These are phyloP conservation scores for Rhizophora mangle DNA, from an alignment of 345 rosid species.

Conservation along the genomic window DNA sequence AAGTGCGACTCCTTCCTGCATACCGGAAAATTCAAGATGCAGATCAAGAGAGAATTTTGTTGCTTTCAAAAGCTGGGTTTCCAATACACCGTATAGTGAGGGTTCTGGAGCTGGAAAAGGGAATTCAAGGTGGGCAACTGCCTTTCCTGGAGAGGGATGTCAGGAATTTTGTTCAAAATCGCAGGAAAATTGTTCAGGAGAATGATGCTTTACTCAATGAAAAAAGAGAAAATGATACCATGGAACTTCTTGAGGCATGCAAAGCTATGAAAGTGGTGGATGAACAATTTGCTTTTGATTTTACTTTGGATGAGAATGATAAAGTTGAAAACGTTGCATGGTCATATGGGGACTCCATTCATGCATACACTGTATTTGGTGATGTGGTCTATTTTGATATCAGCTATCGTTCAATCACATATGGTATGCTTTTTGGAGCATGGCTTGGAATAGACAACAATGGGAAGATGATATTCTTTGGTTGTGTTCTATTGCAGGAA, in stretches of 20 bases:
- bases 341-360: slow-evolving; percentile 73
- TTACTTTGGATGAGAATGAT: slow-evolving; percentile 56
- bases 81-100: slow-evolving; percentile 82
- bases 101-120: slow-evolving; percentile 82
- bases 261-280: slow-evolving; percentile 68
- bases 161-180: slow-evolving; percentile 77
- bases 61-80: slow-evolving; percentile 90
- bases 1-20: slow-evolving; percentile 93
- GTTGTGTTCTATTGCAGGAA: slow-evolving; percentile 79
- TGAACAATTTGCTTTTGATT: slow-evolving; percentile 55
- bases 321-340: slow-evolving; percentile 84
- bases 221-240: slow-evolving; percentile 62
- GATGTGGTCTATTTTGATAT: slow-evolving; percentile 80
- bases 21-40: slow-evolving; percentile 83
- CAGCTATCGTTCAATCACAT: slow-evolving; percentile 72
- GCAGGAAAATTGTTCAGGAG: slow-evolving; percentile 81
- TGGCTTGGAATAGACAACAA: slow-evolving; percentile 74
- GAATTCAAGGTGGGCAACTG: slow-evolving; percentile 76
- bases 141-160: slow-evolving; percentile 93
- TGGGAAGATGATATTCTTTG: slow-evolving; percentile 67
- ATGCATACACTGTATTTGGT: slow-evolving; percentile 58
- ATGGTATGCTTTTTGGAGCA: slow-evolving; percentile 73
- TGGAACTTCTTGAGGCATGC: slow-evolving; percentile 78
- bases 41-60: slow-evolving; percentile 81
- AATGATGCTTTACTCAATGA: slow-evolving; percentile 73